Evolutionary conservation across 805 yeast species (phyloP), one percentile per base, ranked within the genome.

Genomic region (Wickerhamiella cacticola): DNA sequence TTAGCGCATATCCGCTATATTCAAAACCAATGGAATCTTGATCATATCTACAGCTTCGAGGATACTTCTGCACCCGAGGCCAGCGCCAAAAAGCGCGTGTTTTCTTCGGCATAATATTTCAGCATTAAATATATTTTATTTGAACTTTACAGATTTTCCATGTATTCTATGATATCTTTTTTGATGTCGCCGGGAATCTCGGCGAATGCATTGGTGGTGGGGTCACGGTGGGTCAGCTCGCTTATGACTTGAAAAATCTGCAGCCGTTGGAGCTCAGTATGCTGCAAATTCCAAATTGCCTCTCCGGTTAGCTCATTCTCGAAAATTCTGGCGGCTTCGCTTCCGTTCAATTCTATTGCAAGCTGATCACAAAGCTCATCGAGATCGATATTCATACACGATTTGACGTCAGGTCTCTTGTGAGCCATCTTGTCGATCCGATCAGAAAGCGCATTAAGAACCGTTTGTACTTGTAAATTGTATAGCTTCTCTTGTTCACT

Each of bases 1-100:
- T 69, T 85, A 16, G 88, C 83, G 52, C 96, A 95, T 3, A 68
- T 92, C 62, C 76, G 74, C 55, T 82, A 76, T 56, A 64, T 83
- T 51, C 79, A 78, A 59, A 75, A 72, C 39, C 86, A 82, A 63
- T 88, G 96, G 95, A 76, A 77, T 50, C 64, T 79, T 59, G 72
- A 70, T 38, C 97, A 89, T 60, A 78, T 73, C 55, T 70, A 74
- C 28, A 86, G 81, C 59, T 87, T 78, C 58, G 72, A 76, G 41
- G 95, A 84, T 56, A 83, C 76, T 43, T 69, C 68, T 24, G 81
- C 78, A 53, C 79, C 75, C 51, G 64, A 64, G 48, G 68, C 67
- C 48, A 65, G 64, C 28, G 73, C 81, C 1, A 72, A 75, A 59
- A 88, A 88, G 73, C 77, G 96, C 62, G 78, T 75, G 0, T 88